Evolutionary conservation across 805 yeast genomes (phyloP).

Genomic region (Candida lessepsii): DNA sequence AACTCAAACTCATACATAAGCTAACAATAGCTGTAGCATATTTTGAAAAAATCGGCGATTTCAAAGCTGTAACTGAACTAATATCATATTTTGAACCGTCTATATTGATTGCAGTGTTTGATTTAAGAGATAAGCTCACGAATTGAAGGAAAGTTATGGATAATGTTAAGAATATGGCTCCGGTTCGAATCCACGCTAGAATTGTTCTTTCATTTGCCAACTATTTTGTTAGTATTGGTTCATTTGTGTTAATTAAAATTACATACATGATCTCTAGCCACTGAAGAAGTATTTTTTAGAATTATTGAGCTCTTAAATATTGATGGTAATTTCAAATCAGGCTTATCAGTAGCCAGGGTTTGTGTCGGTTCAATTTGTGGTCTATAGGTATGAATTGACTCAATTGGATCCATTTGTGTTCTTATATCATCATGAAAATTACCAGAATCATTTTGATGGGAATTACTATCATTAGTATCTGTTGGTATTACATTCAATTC

Average conservation of each 20-base stretch:
- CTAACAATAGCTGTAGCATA: conserved; percentile 20
- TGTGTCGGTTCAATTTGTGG: no score
- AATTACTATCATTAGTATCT: no score
- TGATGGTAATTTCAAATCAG: not conserved
- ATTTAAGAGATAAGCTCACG: conserved; percentile 18
- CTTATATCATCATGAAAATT: no score
- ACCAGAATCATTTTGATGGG: no score
- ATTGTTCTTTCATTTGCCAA: conserved; percentile 36
- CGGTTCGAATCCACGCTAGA: conserved; percentile 30
- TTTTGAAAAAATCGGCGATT: conserved; percentile 7
- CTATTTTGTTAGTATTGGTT: conserved; percentile 20
- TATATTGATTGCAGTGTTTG: conserved; percentile 10
- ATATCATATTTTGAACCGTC: conserved; percentile 7
- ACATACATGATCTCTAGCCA: conserved; percentile 41
- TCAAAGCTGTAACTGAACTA: not conserved
- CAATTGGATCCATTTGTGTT: not conserved
- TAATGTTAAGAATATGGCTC: conserved; percentile 22
- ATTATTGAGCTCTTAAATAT: conserved; percentile 7
- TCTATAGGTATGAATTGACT: not conserved
- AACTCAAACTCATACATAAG: conserved; percentile 18
- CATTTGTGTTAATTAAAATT: not conserved
- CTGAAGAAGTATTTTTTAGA: conserved; percentile 30
- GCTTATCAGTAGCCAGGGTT: no score
- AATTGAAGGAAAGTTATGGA: conserved; percentile 25
- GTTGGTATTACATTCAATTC: conserved; percentile 2